Conservation (phyloP, 805 yeast genomes). For the Schwanniomyces yamadae region DNA sequence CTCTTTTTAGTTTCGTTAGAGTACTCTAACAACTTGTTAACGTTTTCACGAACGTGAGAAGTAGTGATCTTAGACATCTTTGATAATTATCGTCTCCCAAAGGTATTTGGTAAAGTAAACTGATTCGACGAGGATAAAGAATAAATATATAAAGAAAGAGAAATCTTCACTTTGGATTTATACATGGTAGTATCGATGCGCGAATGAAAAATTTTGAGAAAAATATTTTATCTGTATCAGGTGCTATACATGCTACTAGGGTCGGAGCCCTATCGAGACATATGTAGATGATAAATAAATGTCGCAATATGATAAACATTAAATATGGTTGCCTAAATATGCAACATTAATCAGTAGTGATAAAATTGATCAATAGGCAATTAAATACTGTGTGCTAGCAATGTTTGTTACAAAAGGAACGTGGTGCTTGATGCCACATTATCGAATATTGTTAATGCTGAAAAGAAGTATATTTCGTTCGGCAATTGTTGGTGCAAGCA, state of each 20-base stretch:
- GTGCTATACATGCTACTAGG: background rate
- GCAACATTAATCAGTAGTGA: too few species aligned
- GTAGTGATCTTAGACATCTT: constrained; percentile 86
- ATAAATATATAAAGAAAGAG: constrained; percentile 4
- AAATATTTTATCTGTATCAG: background rate
- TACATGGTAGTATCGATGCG: constrained; percentile 1
- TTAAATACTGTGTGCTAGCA: too few species aligned
- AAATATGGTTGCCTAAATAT: too few species aligned
- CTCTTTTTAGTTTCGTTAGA: constrained; percentile 98
- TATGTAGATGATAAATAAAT: background rate
- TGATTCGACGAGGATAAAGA: constrained; percentile 58
- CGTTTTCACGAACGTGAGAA: constrained; percentile 95
- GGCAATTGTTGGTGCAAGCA: background rate
- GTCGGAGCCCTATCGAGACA: background rate
- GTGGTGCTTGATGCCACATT: too few species aligned
- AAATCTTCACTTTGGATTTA: constrained; percentile 5
- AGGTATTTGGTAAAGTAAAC: constrained; percentile 41
- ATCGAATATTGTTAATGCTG: too few species aligned
- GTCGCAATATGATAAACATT: too few species aligned
- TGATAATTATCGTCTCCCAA: constrained; percentile 72
- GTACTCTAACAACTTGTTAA: constrained; percentile 83
- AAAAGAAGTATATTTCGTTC: too few species aligned
- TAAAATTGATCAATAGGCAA: too few species aligned
- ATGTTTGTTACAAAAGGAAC: too few species aligned
- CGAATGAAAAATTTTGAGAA: constrained; percentile 3